Evolutionary conservation across 768 basidiomycete species (phyloP).

Genomic region (Trichaptum fuscoviolaceum): DNA sequence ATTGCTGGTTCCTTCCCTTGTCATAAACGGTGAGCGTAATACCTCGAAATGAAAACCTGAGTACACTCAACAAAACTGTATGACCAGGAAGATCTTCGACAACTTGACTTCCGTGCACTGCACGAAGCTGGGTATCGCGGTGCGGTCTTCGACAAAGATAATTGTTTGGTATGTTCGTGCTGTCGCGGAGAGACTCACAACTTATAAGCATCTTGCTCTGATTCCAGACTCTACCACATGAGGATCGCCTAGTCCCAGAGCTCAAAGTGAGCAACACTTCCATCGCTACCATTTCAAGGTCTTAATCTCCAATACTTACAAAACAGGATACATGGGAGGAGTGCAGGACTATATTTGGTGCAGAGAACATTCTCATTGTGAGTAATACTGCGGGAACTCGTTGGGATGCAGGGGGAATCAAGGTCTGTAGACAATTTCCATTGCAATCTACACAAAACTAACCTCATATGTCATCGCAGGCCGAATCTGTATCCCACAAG

Average conservation of each 20-base stretch:
- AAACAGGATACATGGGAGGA: constrained; percentile 67
- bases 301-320: neutral
- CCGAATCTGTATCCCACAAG: constrained; percentile 77
- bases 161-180: constrained; percentile 69
- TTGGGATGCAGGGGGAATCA: constrained; percentile 70
- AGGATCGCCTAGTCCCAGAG: constrained; percentile 72
- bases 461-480: constrained; percentile 37
- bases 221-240: constrained; percentile 70
- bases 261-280: constrained; percentile 46
- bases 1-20: constrained; percentile 58
- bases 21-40: constrained; percentile 53
- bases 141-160: constrained; percentile 97
- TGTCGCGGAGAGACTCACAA: neutral
- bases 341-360: constrained; percentile 68
- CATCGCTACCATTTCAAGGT: neutral
- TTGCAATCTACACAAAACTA: neutral
- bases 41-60: neutral
- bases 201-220: constrained; percentile 1
- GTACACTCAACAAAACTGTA: constrained; percentile 3
- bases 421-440: constrained; percentile 44
- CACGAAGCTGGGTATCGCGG: constrained; percentile 75
- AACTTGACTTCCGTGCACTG: constrained; percentile 72
- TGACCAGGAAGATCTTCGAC: constrained; percentile 74
- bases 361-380: constrained; percentile 79
- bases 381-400: constrained; percentile 91